Evolutionary conservation across 768 basidiomycete genomes (phyloP).

Genomic region (Agrocybe pediades): DNA sequence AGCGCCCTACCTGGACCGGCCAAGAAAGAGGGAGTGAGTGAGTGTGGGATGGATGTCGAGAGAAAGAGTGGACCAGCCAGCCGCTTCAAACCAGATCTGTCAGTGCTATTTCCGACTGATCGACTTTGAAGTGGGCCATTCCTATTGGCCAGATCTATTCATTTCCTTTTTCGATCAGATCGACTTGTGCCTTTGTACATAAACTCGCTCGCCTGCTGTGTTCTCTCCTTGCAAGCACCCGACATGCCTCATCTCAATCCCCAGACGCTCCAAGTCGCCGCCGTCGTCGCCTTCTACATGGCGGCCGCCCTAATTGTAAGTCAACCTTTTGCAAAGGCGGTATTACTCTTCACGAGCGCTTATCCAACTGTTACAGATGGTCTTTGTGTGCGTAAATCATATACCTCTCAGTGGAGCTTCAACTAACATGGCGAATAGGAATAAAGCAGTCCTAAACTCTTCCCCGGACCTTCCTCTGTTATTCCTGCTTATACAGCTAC

Average conservation of each 20-base stretch:
- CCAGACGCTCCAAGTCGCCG: slow-evolving; percentile 55
- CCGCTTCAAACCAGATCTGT: not conserved
- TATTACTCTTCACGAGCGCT: not conserved
- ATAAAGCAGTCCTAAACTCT: slow-evolving; percentile 73
- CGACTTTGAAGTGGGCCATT: no score
- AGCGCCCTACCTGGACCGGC: not conserved
- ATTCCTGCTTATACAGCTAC: slow-evolving; percentile 69
- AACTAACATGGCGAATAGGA: slow-evolving; percentile 38
- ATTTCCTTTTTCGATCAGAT: not conserved
- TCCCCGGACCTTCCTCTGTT: slow-evolving; percentile 67
- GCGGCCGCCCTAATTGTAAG: slow-evolving; percentile 67
- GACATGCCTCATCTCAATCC: slow-evolving; percentile 36
- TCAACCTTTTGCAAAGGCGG: slow-evolving; percentile 31
- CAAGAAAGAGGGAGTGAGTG: not conserved
- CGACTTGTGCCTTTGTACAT: not conserved
- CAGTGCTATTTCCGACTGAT: not conserved
- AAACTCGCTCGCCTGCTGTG: not conserved
- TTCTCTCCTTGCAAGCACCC: not conserved
- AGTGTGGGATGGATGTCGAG: not conserved
- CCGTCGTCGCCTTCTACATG: slow-evolving; percentile 83
- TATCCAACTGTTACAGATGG: slow-evolving; percentile 38
- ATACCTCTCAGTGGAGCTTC: not conserved
- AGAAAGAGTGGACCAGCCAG: not conserved
- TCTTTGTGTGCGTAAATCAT: slow-evolving; percentile 43
- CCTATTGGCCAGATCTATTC: no score